Conservation (phyloP, 2,329 filamentous ascomycete genomes). For the Cladosporium colombiae region DNA sequence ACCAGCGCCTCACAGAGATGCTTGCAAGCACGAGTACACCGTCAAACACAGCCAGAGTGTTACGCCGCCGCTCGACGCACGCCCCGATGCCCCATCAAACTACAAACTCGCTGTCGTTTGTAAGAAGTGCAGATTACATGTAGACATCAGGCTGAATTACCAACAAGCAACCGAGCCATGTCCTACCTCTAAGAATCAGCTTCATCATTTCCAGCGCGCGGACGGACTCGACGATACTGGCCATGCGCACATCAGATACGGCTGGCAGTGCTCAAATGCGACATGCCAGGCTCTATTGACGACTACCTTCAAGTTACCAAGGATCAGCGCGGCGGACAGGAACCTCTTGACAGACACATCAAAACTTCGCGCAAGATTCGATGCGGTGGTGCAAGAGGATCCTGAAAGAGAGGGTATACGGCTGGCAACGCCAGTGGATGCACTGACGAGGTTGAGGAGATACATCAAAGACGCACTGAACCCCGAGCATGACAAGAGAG, state of each 20-base stretch:
- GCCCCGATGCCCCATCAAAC: constrained; percentile 42
- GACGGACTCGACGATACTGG: constrained; percentile 21
- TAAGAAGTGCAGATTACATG: constrained; percentile 61
- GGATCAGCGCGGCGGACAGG: constrained; percentile 52
- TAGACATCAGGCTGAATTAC: constrained; percentile 59
- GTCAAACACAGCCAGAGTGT: constrained; percentile 58
- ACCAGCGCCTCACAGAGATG: constrained; percentile 40
- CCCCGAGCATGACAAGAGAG: constrained; percentile 51
- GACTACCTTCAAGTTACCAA: constrained; percentile 55
- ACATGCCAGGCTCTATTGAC: constrained; percentile 57
- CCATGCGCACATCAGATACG: constrained; percentile 40
- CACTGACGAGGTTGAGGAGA: constrained; percentile 57
- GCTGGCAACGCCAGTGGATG: constrained; percentile 55
- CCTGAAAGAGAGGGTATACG: constrained; percentile 57
- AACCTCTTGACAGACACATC: constrained; percentile 56
- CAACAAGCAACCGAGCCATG: constrained; percentile 46
- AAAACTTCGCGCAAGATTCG: constrained; percentile 54
- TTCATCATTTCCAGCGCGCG: constrained; percentile 59
- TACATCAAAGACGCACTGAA: constrained; percentile 63
- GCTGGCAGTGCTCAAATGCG: constrained; percentile 61
- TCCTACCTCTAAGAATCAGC: constrained; percentile 51
- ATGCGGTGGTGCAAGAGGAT: constrained; percentile 52
- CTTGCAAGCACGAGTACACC: constrained; percentile 62
- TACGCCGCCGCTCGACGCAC: constrained; percentile 46
- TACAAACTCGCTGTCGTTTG: constrained; percentile 64